Evolutionary conservation across 129 eudicot genomes (phyloP).

Genomic region (Kitagawia praeruptora): DNA sequence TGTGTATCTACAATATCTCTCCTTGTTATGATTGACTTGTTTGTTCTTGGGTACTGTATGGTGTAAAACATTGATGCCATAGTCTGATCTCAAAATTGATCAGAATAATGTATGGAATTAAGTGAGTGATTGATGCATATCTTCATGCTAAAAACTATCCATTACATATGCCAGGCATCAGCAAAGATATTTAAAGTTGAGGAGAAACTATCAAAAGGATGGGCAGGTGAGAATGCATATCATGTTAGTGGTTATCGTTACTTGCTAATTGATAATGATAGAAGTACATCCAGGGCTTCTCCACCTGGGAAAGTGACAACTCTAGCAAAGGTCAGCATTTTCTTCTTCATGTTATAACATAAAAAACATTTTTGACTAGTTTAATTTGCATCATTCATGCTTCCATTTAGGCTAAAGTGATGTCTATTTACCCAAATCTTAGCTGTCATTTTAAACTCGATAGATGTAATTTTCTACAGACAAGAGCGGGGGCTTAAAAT

Average conservation of each 20-base stretch:
- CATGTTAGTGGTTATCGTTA: constrained; percentile 95
- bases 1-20: not conserved
- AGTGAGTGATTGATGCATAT: not conserved
- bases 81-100: too few species aligned
- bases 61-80: not conserved
- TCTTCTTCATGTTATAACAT: not conserved
- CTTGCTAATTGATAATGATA: constrained; percentile 76
- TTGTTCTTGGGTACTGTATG: not conserved
- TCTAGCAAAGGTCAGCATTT: constrained; percentile 60
- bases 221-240: constrained; percentile 99
- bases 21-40: not conserved
- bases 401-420: not conserved
- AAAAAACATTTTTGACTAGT: not conserved
- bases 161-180: constrained; percentile 45
- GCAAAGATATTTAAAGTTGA: constrained; percentile 69
- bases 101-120: not conserved
- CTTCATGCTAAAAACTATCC: not conserved
- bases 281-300: constrained; percentile 74
- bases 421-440: not conserved
- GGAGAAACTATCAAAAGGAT: constrained; percentile 92
- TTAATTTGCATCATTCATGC: not conserved
- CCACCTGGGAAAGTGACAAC: constrained; percentile 97
- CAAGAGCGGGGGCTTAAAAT: not conserved
- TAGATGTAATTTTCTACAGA: not conserved
- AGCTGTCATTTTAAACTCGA: not conserved